Conservation (phyloP, 2,329 filamentous ascomycete genomes). For the Byssoonygena ceratinophila region DNA sequence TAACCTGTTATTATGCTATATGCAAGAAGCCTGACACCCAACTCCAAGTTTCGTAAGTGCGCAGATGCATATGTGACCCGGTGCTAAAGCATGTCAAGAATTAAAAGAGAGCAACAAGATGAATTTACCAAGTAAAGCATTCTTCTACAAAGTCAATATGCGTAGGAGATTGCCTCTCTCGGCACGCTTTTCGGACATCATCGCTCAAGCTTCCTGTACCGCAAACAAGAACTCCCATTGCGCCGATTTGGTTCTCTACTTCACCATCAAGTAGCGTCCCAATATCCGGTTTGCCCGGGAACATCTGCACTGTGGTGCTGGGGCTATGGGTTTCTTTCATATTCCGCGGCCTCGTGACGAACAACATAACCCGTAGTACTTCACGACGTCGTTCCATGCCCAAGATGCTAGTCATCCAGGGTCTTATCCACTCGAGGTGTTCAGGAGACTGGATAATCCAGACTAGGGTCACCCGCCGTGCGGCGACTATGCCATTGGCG, state of each 20-base stretch:
- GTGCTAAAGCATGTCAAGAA: not conserved
- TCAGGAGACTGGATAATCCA: constrained; percentile 90
- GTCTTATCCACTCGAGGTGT: constrained; percentile 83
- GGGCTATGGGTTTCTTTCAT: constrained; percentile 70
- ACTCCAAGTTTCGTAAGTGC: not conserved
- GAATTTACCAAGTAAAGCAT: constrained; percentile 49
- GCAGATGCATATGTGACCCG: not conserved
- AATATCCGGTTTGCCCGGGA: constrained; percentile 77
- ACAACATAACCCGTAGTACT: constrained; percentile 74
- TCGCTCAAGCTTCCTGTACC: constrained; percentile 65
- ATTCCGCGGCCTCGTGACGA: constrained; percentile 77
- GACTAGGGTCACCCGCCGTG: constrained; percentile 68
- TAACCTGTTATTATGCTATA: no score
- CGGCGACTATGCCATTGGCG: constrained; percentile 62
- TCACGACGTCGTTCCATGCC: constrained; percentile 70
- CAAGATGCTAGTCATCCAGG: constrained; percentile 71
- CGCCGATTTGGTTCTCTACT: constrained; percentile 68
- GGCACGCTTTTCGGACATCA: constrained; percentile 60
- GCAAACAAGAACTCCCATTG: constrained; percentile 77
- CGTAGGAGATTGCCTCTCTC: constrained; percentile 49
- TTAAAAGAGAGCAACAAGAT: not conserved
- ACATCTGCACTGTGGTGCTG: constrained; percentile 77
- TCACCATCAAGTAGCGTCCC: constrained; percentile 69
- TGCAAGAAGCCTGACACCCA: not conserved
- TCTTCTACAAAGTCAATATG: constrained; percentile 69